phyloP scores from a whole-genome alignment of 768 basidiomycete genomes.

The Kondoa malvinella region DNA sequence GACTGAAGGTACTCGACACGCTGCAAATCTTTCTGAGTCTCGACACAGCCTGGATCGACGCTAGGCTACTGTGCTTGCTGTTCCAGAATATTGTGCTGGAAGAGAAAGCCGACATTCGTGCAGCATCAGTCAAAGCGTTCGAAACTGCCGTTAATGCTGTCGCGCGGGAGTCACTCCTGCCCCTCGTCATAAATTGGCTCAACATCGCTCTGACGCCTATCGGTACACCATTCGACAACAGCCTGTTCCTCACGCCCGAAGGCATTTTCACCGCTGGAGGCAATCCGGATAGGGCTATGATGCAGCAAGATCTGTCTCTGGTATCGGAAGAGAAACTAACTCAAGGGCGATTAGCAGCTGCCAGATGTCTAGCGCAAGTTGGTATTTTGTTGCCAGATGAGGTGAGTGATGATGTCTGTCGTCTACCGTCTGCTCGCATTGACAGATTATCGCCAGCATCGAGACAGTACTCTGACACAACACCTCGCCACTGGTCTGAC shows the following conservation, averaged over 20 bases:
- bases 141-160: background rate
- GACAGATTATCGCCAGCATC: slow-evolving; percentile 26
- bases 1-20: slow-evolving; percentile 78
- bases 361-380: slow-evolving; percentile 53
- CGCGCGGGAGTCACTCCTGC: background rate
- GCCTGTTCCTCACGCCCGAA: slow-evolving; percentile 46
- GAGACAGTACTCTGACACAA: slow-evolving; percentile 55
- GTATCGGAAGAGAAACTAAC: slow-evolving; percentile 58
- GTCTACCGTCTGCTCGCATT: background rate
- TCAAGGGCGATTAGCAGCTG: slow-evolving; percentile 60
- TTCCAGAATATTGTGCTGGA: slow-evolving; percentile 90
- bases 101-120: slow-evolving; percentile 62
- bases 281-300: slow-evolving; percentile 89
- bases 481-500: slow-evolving; percentile 56
- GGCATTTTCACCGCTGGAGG: slow-evolving; percentile 29
- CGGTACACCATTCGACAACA: slow-evolving; percentile 54
- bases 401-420: background rate
- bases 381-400: slow-evolving; percentile 24
- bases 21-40: slow-evolving; percentile 59
- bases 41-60: slow-evolving; percentile 58
- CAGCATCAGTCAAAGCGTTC: slow-evolving; percentile 38
- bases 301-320: slow-evolving; percentile 71
- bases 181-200: slow-evolving; percentile 45
- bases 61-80: slow-evolving; percentile 60
- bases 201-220: slow-evolving; percentile 75